Conservation (phyloP, 208 protist genomes). For the Wallacemonas sp. region DNA sequence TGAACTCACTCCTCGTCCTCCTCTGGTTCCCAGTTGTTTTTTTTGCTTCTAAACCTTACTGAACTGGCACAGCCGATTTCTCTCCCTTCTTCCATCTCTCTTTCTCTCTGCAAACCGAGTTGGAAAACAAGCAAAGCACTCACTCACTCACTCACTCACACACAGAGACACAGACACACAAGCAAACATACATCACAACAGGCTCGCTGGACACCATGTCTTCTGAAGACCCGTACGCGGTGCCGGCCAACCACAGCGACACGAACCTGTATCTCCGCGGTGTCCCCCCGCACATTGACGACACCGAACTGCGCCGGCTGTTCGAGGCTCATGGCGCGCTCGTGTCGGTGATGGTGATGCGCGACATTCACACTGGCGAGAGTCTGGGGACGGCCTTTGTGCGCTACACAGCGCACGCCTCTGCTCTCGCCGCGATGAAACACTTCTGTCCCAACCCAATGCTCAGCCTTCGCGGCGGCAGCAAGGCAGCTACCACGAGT, state of each 20-base stretch:
- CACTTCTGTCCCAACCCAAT: constrained; percentile 15
- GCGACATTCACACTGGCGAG: constrained; percentile 57
- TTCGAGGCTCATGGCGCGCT: constrained; percentile 34
- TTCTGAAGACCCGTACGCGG: constrained; percentile 3
- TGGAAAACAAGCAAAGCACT: constrained; percentile 13
- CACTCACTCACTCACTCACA: background rate
- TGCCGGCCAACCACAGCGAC: constrained; percentile 19
- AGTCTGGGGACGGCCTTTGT: constrained; percentile 57
- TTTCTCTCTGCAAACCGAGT: too few species aligned
- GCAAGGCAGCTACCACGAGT: constrained; percentile 4
- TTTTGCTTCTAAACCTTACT: constrained; percentile 1
- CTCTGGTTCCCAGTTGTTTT: too few species aligned
- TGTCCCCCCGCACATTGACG: constrained; percentile 26
- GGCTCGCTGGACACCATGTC: background rate
- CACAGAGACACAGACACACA: background rate
- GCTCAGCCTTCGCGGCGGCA: constrained; percentile 1
- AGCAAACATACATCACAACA: background rate
- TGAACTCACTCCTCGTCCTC: background rate
- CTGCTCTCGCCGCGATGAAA: constrained; percentile 26
- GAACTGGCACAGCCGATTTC: background rate
- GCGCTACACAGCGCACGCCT: constrained; percentile 29
- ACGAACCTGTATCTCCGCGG: constrained; percentile 46
- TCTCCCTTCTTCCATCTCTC: background rate
- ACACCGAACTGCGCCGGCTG: constrained; percentile 22
- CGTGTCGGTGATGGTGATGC: constrained; percentile 31